Conservation (phyloP, 306 rosid genomes). For the Dryas drummondii region DNA sequence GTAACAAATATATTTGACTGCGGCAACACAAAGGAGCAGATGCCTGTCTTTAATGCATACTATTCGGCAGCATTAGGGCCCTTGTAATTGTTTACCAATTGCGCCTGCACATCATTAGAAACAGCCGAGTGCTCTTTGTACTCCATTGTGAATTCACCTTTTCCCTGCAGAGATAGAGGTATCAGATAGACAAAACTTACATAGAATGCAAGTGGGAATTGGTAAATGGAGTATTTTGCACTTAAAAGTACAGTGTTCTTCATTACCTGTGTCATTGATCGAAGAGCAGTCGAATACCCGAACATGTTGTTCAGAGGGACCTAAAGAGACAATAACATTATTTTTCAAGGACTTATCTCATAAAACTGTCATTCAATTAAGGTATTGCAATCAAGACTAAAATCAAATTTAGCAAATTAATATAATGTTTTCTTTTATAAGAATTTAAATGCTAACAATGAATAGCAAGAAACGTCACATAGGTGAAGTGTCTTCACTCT, state of each 20-base stretch:
- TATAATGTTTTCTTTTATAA: background rate
- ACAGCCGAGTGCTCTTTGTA: slow-evolving; percentile 86
- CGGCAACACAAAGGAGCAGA: slow-evolving; percentile 17
- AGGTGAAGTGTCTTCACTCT: background rate
- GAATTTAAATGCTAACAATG: background rate
- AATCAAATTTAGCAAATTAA: background rate
- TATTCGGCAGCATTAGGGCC: slow-evolving; percentile 54
- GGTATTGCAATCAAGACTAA: background rate
- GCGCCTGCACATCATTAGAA: slow-evolving; percentile 84
- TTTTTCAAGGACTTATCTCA: background rate
- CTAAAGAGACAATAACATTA: slow-evolving; percentile 37
- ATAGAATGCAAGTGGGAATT: background rate
- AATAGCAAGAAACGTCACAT: background rate
- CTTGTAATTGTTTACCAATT: slow-evolving; percentile 66
- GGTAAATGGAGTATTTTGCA: background rate
- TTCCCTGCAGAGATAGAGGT: slow-evolving; percentile 59
- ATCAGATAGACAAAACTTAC: background rate
- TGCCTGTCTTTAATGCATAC: slow-evolving; percentile 7
- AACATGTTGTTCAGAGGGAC: slow-evolving; percentile 97
- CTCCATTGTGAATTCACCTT: slow-evolving; percentile 99
- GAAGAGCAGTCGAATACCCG: slow-evolving; percentile 87
- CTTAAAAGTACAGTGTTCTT: background rate
- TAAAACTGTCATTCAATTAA: background rate
- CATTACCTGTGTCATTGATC: slow-evolving; percentile 93
- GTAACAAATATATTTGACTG: background rate